Conservation (phyloP, 2,329 filamentous ascomycete genomes). For the Verticillium alfalfae region DNA sequence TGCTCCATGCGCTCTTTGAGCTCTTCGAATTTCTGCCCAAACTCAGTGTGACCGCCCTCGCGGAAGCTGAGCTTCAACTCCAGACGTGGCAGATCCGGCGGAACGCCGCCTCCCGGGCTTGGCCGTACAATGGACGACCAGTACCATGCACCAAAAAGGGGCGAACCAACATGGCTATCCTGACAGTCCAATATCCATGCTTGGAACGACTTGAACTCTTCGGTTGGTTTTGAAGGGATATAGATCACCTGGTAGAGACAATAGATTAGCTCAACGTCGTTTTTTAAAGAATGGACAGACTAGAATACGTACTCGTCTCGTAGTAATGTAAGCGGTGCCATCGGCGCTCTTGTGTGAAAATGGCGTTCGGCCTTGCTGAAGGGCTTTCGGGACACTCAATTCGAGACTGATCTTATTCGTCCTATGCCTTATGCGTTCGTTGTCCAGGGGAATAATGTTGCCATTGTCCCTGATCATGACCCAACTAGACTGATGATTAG, state of each 20-base stretch:
- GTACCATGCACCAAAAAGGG: slow-evolving; percentile 88
- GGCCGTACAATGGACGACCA: slow-evolving; percentile 80
- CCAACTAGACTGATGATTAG: slow-evolving; percentile 63
- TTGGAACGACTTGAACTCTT: slow-evolving; percentile 78
- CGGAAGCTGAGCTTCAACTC: slow-evolving; percentile 86
- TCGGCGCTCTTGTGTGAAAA: slow-evolving; percentile 68
- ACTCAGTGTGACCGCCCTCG: slow-evolving; percentile 92
- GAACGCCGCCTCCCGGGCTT: slow-evolving; percentile 77
- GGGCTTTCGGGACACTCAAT: slow-evolving; percentile 64
- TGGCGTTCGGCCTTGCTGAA: slow-evolving; percentile 52
- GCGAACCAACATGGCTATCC: slow-evolving; percentile 80
- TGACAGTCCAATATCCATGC: slow-evolving; percentile 81
- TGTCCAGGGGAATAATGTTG: slow-evolving; percentile 77
- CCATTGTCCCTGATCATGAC: slow-evolving; percentile 77
- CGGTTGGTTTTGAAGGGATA: slow-evolving; percentile 66
- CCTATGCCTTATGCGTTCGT: slow-evolving; percentile 75
- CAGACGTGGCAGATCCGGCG: slow-evolving; percentile 64
- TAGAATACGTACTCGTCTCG: slow-evolving; percentile 63
- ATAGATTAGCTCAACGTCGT: slow-evolving; percentile 1
- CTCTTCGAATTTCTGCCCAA: slow-evolving; percentile 74
- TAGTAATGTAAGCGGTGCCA: slow-evolving; percentile 76
- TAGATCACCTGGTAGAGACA: slow-evolving; percentile 66
- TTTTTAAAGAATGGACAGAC: neutral
- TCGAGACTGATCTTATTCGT: slow-evolving; percentile 74
- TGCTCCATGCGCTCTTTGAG: slow-evolving; percentile 81